A percentile compares a stretch with the other conserved stretches of the same genome.
Evolutionary conservation across 352 stramenopile species (phyloP).

Genomic region (Globisporangium yorkense): DNA sequence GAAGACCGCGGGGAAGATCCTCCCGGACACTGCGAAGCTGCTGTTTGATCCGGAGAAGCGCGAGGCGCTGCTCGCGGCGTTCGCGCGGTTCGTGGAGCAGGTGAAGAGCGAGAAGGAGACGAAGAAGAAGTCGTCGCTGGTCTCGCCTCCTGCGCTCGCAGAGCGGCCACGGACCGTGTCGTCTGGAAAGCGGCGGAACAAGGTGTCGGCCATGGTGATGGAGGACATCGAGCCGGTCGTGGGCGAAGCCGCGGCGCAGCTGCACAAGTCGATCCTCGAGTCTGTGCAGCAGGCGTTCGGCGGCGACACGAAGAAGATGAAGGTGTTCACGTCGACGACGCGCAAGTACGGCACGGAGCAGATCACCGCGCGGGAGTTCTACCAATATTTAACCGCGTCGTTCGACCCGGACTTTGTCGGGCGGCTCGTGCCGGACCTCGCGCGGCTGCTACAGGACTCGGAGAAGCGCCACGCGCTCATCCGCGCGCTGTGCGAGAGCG

Average conservation of each 20-base stretch:
- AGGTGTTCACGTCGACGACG: slow-evolving; percentile 77
- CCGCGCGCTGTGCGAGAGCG: slow-evolving; percentile 76
- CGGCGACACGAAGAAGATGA: slow-evolving; percentile 81
- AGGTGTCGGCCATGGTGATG: slow-evolving; percentile 40
- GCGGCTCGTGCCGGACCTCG: slow-evolving; percentile 76
- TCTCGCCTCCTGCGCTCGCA: slow-evolving; percentile 19
- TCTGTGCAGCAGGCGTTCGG: slow-evolving; percentile 63
- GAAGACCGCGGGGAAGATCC: slow-evolving; percentile 67
- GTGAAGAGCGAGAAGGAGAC: slow-evolving; percentile 71
- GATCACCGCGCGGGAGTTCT: slow-evolving; percentile 84
- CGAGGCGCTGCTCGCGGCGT: slow-evolving; percentile 42
- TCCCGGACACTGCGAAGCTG: slow-evolving; percentile 68
- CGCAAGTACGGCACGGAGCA: slow-evolving; percentile 83
- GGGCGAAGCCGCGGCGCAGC: slow-evolving; percentile 68
- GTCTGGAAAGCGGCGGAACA: slow-evolving; percentile 39
- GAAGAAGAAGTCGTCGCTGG: slow-evolving; percentile 54
- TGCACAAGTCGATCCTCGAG: slow-evolving; percentile 84
- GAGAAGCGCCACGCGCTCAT: slow-evolving; percentile 84
- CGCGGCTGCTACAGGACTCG: slow-evolving; percentile 75
- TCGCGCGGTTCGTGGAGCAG: slow-evolving; percentile 58
- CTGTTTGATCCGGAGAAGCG: slow-evolving; percentile 53
- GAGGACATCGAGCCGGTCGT: slow-evolving; percentile 82
- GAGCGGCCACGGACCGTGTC: slow-evolving; percentile 28
- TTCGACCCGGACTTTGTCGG: slow-evolving; percentile 87
- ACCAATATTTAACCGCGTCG: slow-evolving; percentile 85